These are phyloP conservation scores for Gleditsia sinensis DNA, from an alignment of 306 rosid species.

Conservation along the genomic window DNA sequence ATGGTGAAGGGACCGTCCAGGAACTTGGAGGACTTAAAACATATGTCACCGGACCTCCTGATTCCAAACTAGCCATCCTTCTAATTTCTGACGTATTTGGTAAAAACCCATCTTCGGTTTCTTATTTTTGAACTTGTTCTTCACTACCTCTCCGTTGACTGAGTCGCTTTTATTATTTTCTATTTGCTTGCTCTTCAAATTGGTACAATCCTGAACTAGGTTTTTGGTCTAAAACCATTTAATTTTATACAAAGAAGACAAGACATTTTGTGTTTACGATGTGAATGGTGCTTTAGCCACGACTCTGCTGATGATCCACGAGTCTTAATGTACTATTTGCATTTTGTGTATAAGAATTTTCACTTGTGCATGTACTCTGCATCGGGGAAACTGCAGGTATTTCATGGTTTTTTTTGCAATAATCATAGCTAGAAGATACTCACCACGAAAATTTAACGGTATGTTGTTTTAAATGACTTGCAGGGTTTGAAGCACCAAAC, in stretches of 20 bases:
- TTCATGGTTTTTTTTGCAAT: no score
- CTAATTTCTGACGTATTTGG: slow-evolving; percentile 56
- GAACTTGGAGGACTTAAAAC: slow-evolving; percentile 47
- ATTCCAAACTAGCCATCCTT: slow-evolving; percentile 50
- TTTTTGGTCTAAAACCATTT: no score
- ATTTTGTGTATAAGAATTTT: no score
- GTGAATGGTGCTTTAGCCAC: no score
- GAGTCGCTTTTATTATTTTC: background rate
- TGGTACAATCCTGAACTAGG: no score
- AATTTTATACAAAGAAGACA: no score
- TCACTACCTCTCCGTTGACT: background rate
- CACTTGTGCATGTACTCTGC: background rate
- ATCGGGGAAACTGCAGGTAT: no score
- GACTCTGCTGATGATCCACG: no score
- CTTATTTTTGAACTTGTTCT: background rate
- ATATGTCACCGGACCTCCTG: slow-evolving; percentile 45
- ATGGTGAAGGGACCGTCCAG: slow-evolving; percentile 39
- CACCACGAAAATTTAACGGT: background rate
- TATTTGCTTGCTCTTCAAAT: background rate
- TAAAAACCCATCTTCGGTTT: slow-evolving; percentile 21
- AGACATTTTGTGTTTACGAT: no score
- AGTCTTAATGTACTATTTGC: no score
- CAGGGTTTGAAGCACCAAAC: slow-evolving; percentile 69
- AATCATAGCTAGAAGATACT: background rate
- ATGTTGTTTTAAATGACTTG: slow-evolving; percentile 22